phyloP scores from a whole-genome alignment of 371 early-diverging fungal genomes.

The Capillidium rhysosporum region DNA sequence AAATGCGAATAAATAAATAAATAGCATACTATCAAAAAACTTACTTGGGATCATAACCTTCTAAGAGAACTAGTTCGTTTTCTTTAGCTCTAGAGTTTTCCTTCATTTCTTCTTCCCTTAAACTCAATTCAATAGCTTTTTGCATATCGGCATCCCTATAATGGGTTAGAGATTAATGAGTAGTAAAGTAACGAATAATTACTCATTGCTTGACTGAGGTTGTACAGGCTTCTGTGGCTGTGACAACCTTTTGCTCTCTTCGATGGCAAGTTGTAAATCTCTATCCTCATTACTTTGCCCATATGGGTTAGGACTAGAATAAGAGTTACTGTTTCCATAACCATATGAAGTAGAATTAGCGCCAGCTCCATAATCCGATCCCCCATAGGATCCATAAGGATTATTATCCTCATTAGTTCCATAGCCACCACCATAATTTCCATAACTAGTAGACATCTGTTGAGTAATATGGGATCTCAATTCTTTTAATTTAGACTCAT shows the following conservation, averaged over 20 bases:
- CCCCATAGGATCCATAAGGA: slow-evolving; percentile 25
- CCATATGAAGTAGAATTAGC: neutral
- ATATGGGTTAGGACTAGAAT: slow-evolving; percentile 6
- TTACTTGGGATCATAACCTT: slow-evolving; percentile 7
- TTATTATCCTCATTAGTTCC: slow-evolving; percentile 38
- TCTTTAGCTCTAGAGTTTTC: slow-evolving; percentile 13
- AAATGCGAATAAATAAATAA: neutral
- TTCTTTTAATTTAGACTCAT: slow-evolving; percentile 56
- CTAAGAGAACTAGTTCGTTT: slow-evolving; percentile 7
- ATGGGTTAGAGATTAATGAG: slow-evolving; percentile 6
- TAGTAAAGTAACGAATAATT: neutral
- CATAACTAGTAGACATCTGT: slow-evolving; percentile 28
- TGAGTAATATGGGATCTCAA: slow-evolving; percentile 42
- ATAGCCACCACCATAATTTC: slow-evolving; percentile 7
- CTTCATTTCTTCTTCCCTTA: slow-evolving; percentile 25
- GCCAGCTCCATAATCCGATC: slow-evolving; percentile 4
- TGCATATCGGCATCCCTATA: slow-evolving; percentile 26
- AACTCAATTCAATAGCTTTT: slow-evolving; percentile 35
- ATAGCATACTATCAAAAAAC: neutral
- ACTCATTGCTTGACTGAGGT: slow-evolving; percentile 13
- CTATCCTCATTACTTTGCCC: slow-evolving; percentile 45
- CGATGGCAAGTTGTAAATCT: slow-evolving; percentile 63
- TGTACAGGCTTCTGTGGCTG: slow-evolving; percentile 17
- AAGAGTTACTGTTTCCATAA: neutral
- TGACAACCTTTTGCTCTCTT: slow-evolving; percentile 57